Evolutionary conservation across 768 basidiomycete species (phyloP).

Genomic region (Leccinum arenicola): DNA sequence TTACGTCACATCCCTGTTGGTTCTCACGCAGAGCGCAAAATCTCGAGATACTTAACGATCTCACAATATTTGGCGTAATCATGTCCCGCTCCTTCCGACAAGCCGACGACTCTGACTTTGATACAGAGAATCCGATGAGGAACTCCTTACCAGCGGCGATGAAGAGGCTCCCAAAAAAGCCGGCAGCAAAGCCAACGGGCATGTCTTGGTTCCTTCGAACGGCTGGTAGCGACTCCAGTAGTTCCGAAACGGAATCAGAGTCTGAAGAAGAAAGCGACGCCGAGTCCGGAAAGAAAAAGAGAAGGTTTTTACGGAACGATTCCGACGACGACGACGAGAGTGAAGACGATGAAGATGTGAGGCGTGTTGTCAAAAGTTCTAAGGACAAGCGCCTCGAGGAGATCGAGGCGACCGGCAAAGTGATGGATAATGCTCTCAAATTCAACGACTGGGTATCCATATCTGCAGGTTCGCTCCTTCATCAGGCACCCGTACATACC

Average conservation of each 20-base stretch:
- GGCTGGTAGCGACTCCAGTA: conserved; percentile 54
- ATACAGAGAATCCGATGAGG: conserved; percentile 72
- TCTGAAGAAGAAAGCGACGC: conserved; percentile 57
- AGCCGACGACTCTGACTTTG: conserved; percentile 79
- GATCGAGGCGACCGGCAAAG: too few species aligned
- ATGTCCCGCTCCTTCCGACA: conserved; percentile 92
- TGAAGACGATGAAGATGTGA: conserved; percentile 62
- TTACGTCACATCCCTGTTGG: conserved; percentile 15
- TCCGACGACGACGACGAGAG: conserved; percentile 46
- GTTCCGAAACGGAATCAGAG: conserved; percentile 53
- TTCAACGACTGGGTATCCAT: too few species aligned
- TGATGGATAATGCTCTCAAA: too few species aligned
- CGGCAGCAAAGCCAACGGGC: conserved; percentile 26
- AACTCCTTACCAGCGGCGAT: conserved; percentile 68
- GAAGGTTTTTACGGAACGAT: conserved; percentile 41
- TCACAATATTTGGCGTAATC: conserved; percentile 9
- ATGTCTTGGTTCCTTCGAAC: conserved; percentile 80
- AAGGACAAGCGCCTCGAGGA: too few species aligned
- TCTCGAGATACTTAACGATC: conserved; percentile 26
- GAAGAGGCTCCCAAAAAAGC: conserved; percentile 49
- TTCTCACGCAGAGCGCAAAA: conserved; percentile 22
- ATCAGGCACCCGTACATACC: too few species aligned
- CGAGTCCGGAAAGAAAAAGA: conserved; percentile 38
- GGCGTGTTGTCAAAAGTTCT: too few species aligned
- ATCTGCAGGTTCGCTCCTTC: too few species aligned